These are phyloP conservation scores for Melocanna baccifera DNA, from an alignment of 176 grass and related monocot genomes.

Conservation along the genomic window DNA sequence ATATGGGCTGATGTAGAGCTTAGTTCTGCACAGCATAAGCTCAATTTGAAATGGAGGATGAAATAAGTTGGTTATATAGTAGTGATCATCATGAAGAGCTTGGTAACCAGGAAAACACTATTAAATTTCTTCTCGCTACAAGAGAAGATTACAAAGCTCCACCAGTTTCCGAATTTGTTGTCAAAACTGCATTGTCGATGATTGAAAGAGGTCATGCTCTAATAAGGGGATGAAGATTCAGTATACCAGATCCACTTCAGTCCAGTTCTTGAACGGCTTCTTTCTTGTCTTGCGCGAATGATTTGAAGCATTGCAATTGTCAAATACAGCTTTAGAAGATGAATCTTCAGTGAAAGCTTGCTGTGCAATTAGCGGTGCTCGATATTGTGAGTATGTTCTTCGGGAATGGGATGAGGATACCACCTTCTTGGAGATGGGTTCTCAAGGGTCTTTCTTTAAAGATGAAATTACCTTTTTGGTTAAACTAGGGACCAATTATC, in stretches of 20 bases:
- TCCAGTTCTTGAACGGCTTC: slow-evolving; percentile 73
- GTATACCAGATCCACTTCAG: slow-evolving; percentile 63
- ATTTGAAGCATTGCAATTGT: slow-evolving; percentile 50
- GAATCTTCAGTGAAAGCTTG: slow-evolving; percentile 49
- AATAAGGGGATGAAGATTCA: slow-evolving; percentile 45
- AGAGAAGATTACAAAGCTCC: slow-evolving; percentile 86
- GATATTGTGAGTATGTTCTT: slow-evolving; percentile 66
- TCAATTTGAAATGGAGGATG: slow-evolving; percentile 61
- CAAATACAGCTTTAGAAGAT: slow-evolving; percentile 53
- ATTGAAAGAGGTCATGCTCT: slow-evolving; percentile 69
- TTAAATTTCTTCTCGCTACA: slow-evolving; percentile 65
- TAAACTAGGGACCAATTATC: slow-evolving; percentile 76
- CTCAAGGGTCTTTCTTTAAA: slow-evolving; percentile 56
- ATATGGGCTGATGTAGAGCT: slow-evolving; percentile 83
- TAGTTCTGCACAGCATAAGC: slow-evolving; percentile 56
- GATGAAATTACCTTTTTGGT: slow-evolving; percentile 63
- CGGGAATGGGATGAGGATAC: slow-evolving; percentile 80
- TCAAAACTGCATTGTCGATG: slow-evolving; percentile 74
- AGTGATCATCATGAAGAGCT: slow-evolving; percentile 32
- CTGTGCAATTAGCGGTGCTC: slow-evolving; percentile 62
- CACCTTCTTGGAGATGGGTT: slow-evolving; percentile 63
- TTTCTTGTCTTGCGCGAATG: slow-evolving; percentile 56
- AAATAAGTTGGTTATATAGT: slow-evolving; percentile 52
- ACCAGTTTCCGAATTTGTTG: slow-evolving; percentile 64
- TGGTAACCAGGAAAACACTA: slow-evolving; percentile 35